phyloP scores from a whole-genome alignment of 2,329 filamentous ascomycete genomes.

The Blastomyces parvus region DNA sequence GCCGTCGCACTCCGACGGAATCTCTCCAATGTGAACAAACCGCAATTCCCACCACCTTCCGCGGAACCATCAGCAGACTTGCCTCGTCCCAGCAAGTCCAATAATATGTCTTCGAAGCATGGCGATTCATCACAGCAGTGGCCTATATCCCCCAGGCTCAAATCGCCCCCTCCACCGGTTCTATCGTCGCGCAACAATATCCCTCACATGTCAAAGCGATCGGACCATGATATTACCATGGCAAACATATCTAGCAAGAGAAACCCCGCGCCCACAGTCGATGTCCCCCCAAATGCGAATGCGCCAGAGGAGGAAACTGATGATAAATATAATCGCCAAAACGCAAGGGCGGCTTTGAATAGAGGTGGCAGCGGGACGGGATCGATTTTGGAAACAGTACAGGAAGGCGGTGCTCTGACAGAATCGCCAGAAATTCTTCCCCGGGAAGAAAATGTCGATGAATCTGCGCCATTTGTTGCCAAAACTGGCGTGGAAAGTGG shows the following conservation, averaged over 20 bases:
- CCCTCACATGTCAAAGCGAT: conserved; percentile 34
- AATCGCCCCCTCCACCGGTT: conserved; percentile 55
- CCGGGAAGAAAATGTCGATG: conserved; percentile 32
- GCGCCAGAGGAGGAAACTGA: conserved; percentile 17
- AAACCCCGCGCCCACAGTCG: conserved; percentile 23
- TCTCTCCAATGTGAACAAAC: conserved; percentile 58
- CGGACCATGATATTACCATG: conserved; percentile 39
- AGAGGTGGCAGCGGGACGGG: conserved; percentile 51
- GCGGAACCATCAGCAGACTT: conserved; percentile 53
- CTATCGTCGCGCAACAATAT: conserved; percentile 23
- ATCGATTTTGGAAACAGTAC: conserved; percentile 73
- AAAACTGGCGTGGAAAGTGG: conserved; percentile 50
- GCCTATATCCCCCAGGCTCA: conserved; percentile 40
- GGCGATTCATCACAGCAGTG: conserved; percentile 54
- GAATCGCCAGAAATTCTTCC: conserved; percentile 46
- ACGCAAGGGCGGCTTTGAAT: conserved; percentile 46
- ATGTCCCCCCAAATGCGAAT: conserved; percentile 25
- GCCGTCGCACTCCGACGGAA: conserved; percentile 56
- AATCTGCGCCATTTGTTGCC: conserved; percentile 37
- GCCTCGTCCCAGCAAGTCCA: conserved; percentile 55
- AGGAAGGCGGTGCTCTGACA: conserved; percentile 72
- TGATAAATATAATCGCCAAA: conserved; percentile 10
- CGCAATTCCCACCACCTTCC: conserved; percentile 52
- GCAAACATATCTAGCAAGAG: conserved; percentile 45
- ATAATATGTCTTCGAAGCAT: conserved; percentile 24